Base-by-base conservation (phyloP, 2,329 filamentous ascomycete species). In the Coleophoma eucalyptorum region DNA sequence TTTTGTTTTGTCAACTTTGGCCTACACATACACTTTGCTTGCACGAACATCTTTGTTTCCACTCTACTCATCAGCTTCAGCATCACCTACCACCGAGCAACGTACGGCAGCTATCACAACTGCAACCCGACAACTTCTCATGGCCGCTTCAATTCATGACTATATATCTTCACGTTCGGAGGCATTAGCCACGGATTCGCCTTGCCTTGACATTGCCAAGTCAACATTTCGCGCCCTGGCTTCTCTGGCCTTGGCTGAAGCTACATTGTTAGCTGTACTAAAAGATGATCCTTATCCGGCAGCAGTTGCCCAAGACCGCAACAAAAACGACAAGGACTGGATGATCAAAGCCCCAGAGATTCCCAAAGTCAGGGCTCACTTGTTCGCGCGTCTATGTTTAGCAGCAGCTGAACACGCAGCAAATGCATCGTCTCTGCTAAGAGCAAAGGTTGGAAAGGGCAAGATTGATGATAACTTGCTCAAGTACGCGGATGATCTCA, bases 201-300 rank as follows among this genome's bases (percentile, higher is more conserved):
- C 80, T 1, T 79, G 74, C 58, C 66, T 73, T 3, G 81, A 86
- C 61, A 73, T 85, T 18, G 64, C 76, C 2, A 75, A 79, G 6
- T 63, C 77, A 2, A 77, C 74, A 7, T 71, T 79, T 15, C 74
- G 77, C 48, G 81, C 77, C 1, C 76, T 89, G 50, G 73, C 81
- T 3, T 79, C 78, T 11, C 76, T 97, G 3, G 84, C 90, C 0
- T 76, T 94, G 32, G 90, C 92, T 2, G 93, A 97, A 69, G 92
- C 92, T 0, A 97, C 92, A 0, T 78, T 97, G 1, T 80, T 97
- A 1, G 90, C 90, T 0, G 90, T 97, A 1, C 69, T 96, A 46
- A 97, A 97, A 61, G 93, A 97, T 65, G 94, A 99, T 63, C 91
- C 93, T 0, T 97, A 97, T 63, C 87, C 93, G 1, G 84, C 87